Conservation (phyloP, 345 rosid species). For the Citrus mangshanensis region DNA sequence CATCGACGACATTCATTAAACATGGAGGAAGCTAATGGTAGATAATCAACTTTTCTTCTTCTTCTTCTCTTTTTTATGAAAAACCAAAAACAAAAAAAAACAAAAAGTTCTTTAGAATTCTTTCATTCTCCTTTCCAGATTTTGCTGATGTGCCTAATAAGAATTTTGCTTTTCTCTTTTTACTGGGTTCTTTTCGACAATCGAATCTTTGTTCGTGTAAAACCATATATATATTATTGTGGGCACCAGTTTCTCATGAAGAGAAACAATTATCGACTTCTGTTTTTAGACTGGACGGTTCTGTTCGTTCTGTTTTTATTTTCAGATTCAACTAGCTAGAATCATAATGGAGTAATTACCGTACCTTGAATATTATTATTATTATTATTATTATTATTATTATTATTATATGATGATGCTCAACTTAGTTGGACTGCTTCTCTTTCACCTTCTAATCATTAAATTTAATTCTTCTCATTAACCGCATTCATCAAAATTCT, state of each 20-base stretch:
- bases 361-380: too few relatives aligned
- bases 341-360: background rate
- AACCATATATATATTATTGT: too few relatives aligned
- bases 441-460: background rate
- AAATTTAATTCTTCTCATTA: background rate
- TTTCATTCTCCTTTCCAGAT: background rate
- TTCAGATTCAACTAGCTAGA: background rate
- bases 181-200: background rate
- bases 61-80: background rate
- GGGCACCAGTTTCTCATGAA: background rate
- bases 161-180: background rate
- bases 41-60: background rate
- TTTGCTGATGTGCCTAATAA: background rate
- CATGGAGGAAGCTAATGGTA: conserved; percentile 41
- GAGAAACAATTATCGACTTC: background rate
- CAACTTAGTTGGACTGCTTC: too few relatives aligned
- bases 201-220: background rate
- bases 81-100: too few relatives aligned
- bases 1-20: background rate
- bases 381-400: background rate
- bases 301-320: background rate
- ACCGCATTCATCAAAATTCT: background rate
- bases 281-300: background rate
- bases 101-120: background rate
- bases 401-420: background rate